Evolutionary conservation across 2,329 filamentous ascomycete genomes (phyloP).

Genomic region (Neofusicoccum cordaticola): DNA sequence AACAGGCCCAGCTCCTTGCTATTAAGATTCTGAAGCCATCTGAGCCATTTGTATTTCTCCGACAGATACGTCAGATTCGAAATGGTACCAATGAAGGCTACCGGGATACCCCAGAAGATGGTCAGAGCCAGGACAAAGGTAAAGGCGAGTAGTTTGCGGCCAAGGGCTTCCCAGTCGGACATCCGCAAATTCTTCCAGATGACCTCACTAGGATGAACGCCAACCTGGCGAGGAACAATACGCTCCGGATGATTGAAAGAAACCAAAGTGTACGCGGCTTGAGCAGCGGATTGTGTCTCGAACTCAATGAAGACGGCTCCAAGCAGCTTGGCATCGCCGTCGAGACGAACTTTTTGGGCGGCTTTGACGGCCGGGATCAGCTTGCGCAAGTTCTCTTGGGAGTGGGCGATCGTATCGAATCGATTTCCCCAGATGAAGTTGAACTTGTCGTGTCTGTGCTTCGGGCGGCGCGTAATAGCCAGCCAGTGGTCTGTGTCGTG

Average conservation of each 20-base stretch:
- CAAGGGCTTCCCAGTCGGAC: conserved; percentile 30
- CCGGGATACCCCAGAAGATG: conserved; percentile 47
- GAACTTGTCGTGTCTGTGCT: conserved; percentile 31
- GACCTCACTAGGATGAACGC: conserved; percentile 45
- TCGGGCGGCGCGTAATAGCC: conserved; percentile 39
- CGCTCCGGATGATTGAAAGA: conserved; percentile 64
- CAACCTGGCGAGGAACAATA: conserved; percentile 38
- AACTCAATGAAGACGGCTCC: conserved; percentile 89
- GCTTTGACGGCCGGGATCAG: conserved; percentile 68
- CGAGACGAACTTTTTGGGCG: conserved; percentile 65
- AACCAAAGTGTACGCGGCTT: conserved; percentile 78
- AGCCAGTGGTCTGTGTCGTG: conserved; percentile 26
- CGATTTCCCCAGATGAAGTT: conserved; percentile 43
- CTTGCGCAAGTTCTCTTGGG: conserved; percentile 69
- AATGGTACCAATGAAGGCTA: conserved; percentile 43
- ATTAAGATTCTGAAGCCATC: conserved; percentile 44
- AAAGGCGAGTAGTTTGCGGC: conserved; percentile 33
- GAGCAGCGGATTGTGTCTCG: conserved; percentile 73
- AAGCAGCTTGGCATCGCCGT: conserved; percentile 64
- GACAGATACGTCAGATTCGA: conserved; percentile 47
- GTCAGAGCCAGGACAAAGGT: conserved; percentile 41
- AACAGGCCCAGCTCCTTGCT: conserved; percentile 42
- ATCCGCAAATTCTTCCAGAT: conserved; percentile 48
- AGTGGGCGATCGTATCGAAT: conserved; percentile 78
- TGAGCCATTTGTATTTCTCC: conserved; percentile 35